Percentiles rank a stretch among this genome's conserved stretches.
These are phyloP conservation scores for Entomortierella beljakovae DNA, from an alignment of 192 early-diverging fungal species.

Conservation along the genomic window DNA sequence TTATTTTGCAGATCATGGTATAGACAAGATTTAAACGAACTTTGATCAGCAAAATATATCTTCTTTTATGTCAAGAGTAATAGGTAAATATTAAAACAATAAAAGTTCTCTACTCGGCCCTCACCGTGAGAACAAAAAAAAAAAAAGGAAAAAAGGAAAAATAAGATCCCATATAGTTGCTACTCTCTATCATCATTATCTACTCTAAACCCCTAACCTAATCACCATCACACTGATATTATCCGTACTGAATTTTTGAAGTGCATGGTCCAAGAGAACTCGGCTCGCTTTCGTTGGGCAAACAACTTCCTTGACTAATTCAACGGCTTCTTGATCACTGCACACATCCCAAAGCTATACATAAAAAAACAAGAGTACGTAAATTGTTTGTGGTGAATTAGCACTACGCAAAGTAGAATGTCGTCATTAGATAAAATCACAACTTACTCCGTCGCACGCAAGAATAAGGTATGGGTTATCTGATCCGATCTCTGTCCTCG, in stretches of 20 bases:
- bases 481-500: slow-evolving; percentile 83
- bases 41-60: no score
- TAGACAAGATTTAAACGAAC: no score
- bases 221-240: slow-evolving; percentile 94
- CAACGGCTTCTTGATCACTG: slow-evolving; percentile 92
- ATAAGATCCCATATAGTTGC: background rate
- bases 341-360: slow-evolving; percentile 93
- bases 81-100: no score
- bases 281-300: slow-evolving; percentile 86
- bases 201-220: slow-evolving; percentile 53
- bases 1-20: no score
- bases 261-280: slow-evolving; percentile 84
- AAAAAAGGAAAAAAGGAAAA: background rate
- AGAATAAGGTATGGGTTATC: slow-evolving; percentile 89
- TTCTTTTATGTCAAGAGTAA: no score
- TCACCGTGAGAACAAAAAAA: background rate
- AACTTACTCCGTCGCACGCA: slow-evolving; percentile 95
- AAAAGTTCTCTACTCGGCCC: no score
- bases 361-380: background rate
- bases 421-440: slow-evolving; percentile 1
- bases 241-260: slow-evolving; percentile 94
- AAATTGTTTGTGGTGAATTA: no score
- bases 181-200: background rate
- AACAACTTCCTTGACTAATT: slow-evolving; percentile 79
- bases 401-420: background rate